Evolutionary conservation across 371 early-diverging fungal species (phyloP), one percentile per base, ranked within the genome.

Genomic region (Saksenaea vasiformis): DNA sequence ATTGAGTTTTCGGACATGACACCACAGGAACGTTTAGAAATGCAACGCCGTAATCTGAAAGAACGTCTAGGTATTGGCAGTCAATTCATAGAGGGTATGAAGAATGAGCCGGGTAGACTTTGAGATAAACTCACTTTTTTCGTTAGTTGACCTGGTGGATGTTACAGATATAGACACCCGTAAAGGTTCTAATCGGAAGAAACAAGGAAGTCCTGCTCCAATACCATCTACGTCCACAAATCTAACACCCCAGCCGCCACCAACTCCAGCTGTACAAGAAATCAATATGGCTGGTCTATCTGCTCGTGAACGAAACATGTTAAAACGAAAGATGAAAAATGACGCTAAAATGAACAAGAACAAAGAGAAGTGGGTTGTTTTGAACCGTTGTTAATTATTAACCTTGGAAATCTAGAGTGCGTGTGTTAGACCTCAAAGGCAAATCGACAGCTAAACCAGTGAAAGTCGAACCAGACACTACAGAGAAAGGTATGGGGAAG

Each of bases 271-370:
- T 14, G 72, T 78, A 1, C 69, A 73, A 60, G 80, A 85, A 58
- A 83, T 87, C 27, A 89, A 88, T 34, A 86, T 92, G 87, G 87
- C 88, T 11, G 94, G 92, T 17, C 82, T 98, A 60, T 95, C 95
- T 56, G 94, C 95, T 0, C 89, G 98, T 43, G 96, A 97, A 78
- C 83, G 92, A 41, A 93, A 93, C 64, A 84, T 84, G 73, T 72
- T 94, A 31, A 97, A 97, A 76, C 87, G 98, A 58, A 95, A 93
- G 68, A 83, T 88, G 67, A 95, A 92, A 65, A 74, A 86, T 57
- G 94, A 90, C 28, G 87, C 89, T n/a, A 94, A 93, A 67, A 66
- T 77, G 72, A 85, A 88, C 53, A 86, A 88, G 66, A 84, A 83
- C 47, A 89, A 88, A 78, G 91, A 87, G 69, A 90, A 90, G 91